phyloP scores from a whole-genome alignment of 2,329 filamentous ascomycete species.

The Bipolaris oryzae region DNA sequence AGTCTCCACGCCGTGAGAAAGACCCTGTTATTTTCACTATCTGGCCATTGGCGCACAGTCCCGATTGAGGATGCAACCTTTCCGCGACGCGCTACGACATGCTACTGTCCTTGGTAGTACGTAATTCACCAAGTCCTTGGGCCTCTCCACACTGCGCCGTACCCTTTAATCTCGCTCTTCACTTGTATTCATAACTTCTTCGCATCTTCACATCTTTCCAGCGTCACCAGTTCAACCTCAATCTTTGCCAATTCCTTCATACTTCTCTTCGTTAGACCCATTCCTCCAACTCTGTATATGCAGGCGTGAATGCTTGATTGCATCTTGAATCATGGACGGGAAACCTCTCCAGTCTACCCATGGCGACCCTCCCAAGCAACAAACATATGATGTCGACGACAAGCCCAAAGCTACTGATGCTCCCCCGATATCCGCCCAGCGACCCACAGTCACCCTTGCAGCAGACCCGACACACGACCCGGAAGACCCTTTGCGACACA shows the following conservation, averaged over 20 bases:
- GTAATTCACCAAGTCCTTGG: conserved; percentile 18
- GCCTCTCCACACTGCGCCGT: conserved; percentile 8
- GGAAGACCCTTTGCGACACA: conserved; percentile 23
- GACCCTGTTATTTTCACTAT: conserved; percentile 7
- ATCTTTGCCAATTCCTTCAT: not conserved
- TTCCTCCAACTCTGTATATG: conserved; percentile 1
- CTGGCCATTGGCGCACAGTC: conserved; percentile 17
- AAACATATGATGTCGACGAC: conserved; percentile 13
- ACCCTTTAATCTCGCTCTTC: conserved; percentile 3
- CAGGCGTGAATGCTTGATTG: conserved; percentile 19
- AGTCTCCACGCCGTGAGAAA: conserved; percentile 22
- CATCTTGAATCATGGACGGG: conserved; percentile 21
- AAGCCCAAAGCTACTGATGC: conserved; percentile 22
- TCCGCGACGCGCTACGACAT: conserved; percentile 13
- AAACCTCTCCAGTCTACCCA: conserved; percentile 19
- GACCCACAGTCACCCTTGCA: conserved; percentile 29
- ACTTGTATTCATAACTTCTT: conserved; percentile 5
- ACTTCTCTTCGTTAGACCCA: not conserved
- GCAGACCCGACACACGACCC: conserved; percentile 29
- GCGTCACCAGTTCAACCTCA: not conserved
- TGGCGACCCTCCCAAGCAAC: conserved; percentile 23
- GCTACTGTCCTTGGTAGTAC: conserved; percentile 17
- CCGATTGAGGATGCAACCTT: conserved; percentile 4
- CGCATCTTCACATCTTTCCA: not conserved
- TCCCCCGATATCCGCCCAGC: conserved; percentile 23